Percentiles rank a stretch among this genome's conserved stretches.
phyloP scores from a whole-genome alignment of 305 asterid species.

The Solanum chacoense region DNA sequence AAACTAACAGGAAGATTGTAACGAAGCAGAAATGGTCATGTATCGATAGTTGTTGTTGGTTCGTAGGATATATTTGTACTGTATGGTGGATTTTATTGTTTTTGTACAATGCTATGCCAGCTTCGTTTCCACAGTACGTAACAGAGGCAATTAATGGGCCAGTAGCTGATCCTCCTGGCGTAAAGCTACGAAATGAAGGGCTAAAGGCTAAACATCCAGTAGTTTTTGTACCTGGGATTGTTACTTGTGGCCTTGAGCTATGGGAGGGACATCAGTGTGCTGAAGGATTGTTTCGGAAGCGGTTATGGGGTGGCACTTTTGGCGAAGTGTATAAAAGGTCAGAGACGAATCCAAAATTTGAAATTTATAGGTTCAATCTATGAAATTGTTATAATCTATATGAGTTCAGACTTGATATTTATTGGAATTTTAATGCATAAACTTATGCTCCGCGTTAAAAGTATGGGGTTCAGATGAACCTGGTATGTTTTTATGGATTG shows the following conservation, averaged over 20 bases:
- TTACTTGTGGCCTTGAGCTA: slow-evolving; percentile 83
- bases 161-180: slow-evolving; percentile 83
- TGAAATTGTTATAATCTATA: not conserved
- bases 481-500: not conserved
- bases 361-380: not conserved
- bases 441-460: not conserved
- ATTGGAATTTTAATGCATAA: not conserved
- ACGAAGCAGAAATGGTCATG: slow-evolving; percentile 61
- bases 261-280: slow-evolving; percentile 94
- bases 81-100: slow-evolving; percentile 73
- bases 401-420: not conserved
- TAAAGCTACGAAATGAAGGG: slow-evolving; percentile 64
- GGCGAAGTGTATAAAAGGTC: slow-evolving; percentile 73
- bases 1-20: slow-evolving; percentile 9
- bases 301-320: slow-evolving; percentile 83
- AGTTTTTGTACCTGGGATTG: slow-evolving; percentile 85
- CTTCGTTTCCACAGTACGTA: slow-evolving; percentile 77
- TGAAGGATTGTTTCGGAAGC: slow-evolving; percentile 58
- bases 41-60: slow-evolving; percentile 66
- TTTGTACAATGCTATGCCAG: slow-evolving; percentile 70
- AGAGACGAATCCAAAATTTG: not conserved
- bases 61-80: slow-evolving; percentile 62
- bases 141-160: slow-evolving; percentile 82
- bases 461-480: not conserved
- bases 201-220: slow-evolving; percentile 75